Percentiles rank a stretch among this genome's conserved stretches.
Evolutionary conservation across 2,329 filamentous ascomycete genomes (phyloP).

Genomic region (Colletotrichum tanaceti): DNA sequence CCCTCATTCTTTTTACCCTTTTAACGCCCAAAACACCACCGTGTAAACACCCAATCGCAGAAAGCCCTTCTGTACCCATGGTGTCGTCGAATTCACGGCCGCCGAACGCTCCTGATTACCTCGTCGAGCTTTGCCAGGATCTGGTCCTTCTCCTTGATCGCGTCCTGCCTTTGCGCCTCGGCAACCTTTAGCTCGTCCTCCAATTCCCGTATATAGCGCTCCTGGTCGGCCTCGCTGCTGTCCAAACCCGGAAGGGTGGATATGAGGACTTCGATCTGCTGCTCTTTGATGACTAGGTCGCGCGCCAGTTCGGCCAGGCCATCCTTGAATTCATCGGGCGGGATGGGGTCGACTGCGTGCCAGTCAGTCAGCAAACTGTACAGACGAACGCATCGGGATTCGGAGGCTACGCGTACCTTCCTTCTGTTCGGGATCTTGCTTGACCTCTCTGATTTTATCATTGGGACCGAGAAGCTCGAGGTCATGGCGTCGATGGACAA

Average conservation of each 20-base stretch:
- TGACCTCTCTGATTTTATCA: constrained; percentile 70
- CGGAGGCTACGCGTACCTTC: constrained; percentile 55
- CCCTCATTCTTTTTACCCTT: constrained; percentile 4
- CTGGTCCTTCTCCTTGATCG: constrained; percentile 72
- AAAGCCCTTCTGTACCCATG: constrained; percentile 11
- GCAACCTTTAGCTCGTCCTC: constrained; percentile 73
- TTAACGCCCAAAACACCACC: constrained; percentile 46
- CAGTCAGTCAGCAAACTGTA: constrained; percentile 31
- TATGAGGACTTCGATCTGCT: constrained; percentile 84
- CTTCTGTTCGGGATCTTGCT: constrained; percentile 63
- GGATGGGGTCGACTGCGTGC: constrained; percentile 67
- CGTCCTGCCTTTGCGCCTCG: constrained; percentile 71
- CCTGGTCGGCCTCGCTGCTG: constrained; percentile 81
- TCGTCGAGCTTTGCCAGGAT: constrained; percentile 70
- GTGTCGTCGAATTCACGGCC: constrained; percentile 58
- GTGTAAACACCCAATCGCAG: constrained; percentile 39
- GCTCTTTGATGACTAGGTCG: constrained; percentile 82
- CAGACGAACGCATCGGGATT: background rate
- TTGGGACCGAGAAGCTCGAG: constrained; percentile 68
- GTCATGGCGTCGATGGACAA: constrained; percentile 76
- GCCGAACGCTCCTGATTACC: constrained; percentile 69
- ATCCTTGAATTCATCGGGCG: constrained; percentile 72
- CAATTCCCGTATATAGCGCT: constrained; percentile 72
- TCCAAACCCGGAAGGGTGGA: constrained; percentile 80
- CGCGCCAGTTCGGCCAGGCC: constrained; percentile 79